Base-by-base conservation (phyloP, 371 early-diverging fungal genomes). In the Syncephalis fuscata region DNA sequence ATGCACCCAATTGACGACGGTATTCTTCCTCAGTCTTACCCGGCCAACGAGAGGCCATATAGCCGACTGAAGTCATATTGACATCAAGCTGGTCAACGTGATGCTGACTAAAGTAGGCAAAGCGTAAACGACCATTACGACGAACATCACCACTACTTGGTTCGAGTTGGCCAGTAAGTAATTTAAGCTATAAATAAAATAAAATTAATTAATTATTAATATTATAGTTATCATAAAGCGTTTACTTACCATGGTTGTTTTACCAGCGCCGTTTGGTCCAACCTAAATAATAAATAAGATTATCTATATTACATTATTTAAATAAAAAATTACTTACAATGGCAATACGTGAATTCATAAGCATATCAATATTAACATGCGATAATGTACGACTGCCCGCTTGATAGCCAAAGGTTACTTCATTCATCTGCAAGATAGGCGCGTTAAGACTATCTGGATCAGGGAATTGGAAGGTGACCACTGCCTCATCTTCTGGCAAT, bases 21-120 rank as follows among this genome's bases (percentile, higher is more conserved):
- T 91, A 95, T 57, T 97, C 95, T 62, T 95, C 94, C 51, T 94
- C 94, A 10, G 74, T 72, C 60, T 76, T 74, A 17, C 94, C 96
- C 5, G 98, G 96, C 68, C 70, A 97, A 53, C 67, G 74, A 52
- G 70, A 72, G 25, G 73, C 70, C 77, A 97, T 74, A 52, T 87
- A 91, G n/a, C 75, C 86, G 10, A 94, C 92, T 2, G 91, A 80
- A 9, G 79, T 74, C 48, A 73, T 68, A 41, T 68, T 78, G 41
- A 93, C 66, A 61, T 88, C 89, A 44, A 97, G 70, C 58, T 92
- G 93, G 63, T 97, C 98, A 32, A 93, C 89, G 60, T 91, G 92
- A 57, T 98, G 98, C 68, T 99, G 99, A 44, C 91, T 86, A 68
- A 98, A 99, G 60, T 88, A 82, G 23, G 89, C 97, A 46, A 93